Percentiles rank a stretch among this genome's conserved stretches.
These are phyloP conservation scores for Diospyros lotus DNA, from an alignment of 148 eudicot species.

Conservation along the genomic window DNA sequence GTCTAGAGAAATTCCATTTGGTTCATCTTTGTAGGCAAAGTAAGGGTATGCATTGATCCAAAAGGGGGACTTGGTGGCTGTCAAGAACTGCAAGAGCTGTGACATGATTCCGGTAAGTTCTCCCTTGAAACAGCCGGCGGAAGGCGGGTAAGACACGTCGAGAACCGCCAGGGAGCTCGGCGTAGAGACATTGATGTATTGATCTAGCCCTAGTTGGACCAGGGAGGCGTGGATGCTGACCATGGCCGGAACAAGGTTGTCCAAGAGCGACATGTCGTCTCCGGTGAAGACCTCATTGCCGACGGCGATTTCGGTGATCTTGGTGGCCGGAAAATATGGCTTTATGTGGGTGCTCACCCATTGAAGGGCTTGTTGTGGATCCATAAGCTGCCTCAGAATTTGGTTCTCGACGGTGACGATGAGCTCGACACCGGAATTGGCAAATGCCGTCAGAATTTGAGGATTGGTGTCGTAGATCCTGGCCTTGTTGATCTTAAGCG, in stretches of 20 bases:
- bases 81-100: slow-evolving; percentile 42
- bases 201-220: slow-evolving; percentile 34
- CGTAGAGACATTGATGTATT: slow-evolving; percentile 51
- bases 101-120: slow-evolving; percentile 52
- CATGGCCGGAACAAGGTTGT: slow-evolving; percentile 67
- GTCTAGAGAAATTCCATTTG: slow-evolving; percentile 38
- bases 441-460: slow-evolving; percentile 47
- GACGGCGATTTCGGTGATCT: slow-evolving; percentile 66
- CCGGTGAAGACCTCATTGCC: slow-evolving; percentile 79
- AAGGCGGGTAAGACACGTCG: slow-evolving; percentile 62
- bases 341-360: slow-evolving; percentile 57
- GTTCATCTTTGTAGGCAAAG: slow-evolving; percentile 19
- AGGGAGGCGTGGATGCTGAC: slow-evolving; percentile 46
- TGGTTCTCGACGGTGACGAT: slow-evolving; percentile 68
- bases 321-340: slow-evolving; percentile 68
- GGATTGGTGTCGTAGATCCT: slow-evolving; percentile 83
- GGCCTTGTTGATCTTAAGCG: slow-evolving; percentile 43
- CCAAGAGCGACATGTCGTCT: slow-evolving; percentile 36
- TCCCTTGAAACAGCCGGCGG: slow-evolving; percentile 47
- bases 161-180: slow-evolving; percentile 62
- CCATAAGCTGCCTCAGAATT: slow-evolving; percentile 33
- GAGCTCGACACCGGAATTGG: slow-evolving; percentile 53
- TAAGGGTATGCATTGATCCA: slow-evolving; percentile 27
- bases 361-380: slow-evolving; percentile 52
- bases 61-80: slow-evolving; percentile 19